phyloP scores from a whole-genome alignment of 768 basidiomycete species.

The Suillus subluteus region DNA sequence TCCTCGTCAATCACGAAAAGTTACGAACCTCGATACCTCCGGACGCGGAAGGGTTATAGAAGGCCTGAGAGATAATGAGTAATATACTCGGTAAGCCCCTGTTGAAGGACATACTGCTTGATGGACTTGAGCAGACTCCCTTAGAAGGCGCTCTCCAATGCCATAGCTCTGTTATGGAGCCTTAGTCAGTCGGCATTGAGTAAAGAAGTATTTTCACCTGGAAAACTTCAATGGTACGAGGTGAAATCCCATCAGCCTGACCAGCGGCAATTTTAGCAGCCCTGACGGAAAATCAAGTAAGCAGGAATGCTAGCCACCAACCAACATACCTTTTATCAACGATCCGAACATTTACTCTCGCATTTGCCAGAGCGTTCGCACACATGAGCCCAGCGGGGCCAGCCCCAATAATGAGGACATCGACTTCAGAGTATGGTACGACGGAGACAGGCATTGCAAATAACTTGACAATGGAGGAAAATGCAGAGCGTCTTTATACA shows the following conservation, averaged over 20 bases:
- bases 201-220: slow-evolving; percentile 34
- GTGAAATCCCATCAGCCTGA: slow-evolving; percentile 34
- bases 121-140: slow-evolving; percentile 66
- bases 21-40: slow-evolving; percentile 61
- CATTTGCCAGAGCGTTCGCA: slow-evolving; percentile 43
- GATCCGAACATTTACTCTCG: slow-evolving; percentile 40
- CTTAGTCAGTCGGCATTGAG: background rate
- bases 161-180: slow-evolving; percentile 65
- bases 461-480: slow-evolving; percentile 4
- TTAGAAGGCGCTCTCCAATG: slow-evolving; percentile 61
- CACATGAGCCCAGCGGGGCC: slow-evolving; percentile 48
- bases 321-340: slow-evolving; percentile 42
- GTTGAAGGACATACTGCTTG: slow-evolving; percentile 52
- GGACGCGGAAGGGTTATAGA: slow-evolving; percentile 67
- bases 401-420: slow-evolving; percentile 47
- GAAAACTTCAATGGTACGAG: slow-evolving; percentile 44
- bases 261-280: slow-evolving; percentile 22
- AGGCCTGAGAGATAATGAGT: slow-evolving; percentile 50
- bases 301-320: slow-evolving; percentile 4
- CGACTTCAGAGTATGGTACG: slow-evolving; percentile 34
- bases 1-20: background rate
- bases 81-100: background rate
- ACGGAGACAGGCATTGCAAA: slow-evolving; percentile 10
- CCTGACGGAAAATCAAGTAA: slow-evolving; percentile 16
- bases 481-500: slow-evolving; percentile 10